Evolutionary conservation across 805 yeast genomes (phyloP), one percentile per base, ranked within the genome.

Genomic region (Maudiozyma barnettii): DNA sequence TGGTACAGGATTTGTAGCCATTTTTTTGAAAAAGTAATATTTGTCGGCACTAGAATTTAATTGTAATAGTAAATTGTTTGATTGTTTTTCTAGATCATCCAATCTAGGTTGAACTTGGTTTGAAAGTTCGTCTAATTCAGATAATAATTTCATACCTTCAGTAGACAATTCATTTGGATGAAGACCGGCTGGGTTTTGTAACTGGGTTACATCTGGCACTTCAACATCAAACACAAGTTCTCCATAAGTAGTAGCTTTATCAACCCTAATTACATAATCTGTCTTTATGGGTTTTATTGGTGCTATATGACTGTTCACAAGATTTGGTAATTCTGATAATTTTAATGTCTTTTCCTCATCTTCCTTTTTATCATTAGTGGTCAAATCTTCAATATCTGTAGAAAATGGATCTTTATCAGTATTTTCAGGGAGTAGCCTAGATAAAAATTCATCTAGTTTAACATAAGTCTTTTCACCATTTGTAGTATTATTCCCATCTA

Each of bases 271-370:
- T 43, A 78, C 79, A 65, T 88, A 90, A 50, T 82, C 83, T 18
- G 93, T 57, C 37, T 74, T 76, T 33, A 93, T 79, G 21, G 99
- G 98, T 50, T 82, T 83, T 13, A 86, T 70, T 16, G 96, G 96
- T 26, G 71, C 67, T 49, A 84, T 68, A 59, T 90, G 86, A n/a
- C 57, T 45, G 52, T 78, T 80, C 18, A 64, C 54, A 16, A 64
- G 45, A 12, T 57, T 51, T 19, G 60, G 56, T 10, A 64, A 51
- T 37, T 84, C 88, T 58, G 85, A 75, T 45, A 93, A 73, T 45
- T 53, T 63, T 41, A 64, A 45, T 1, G 57, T 48, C 4, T 49
- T 41, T 30, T 51, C 53, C 18, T 21, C 18, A 7, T 22, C 18
- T 39, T 21, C 29, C 10, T 23, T 18, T 22, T 33, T 26, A 1